Evolutionary conservation across 1,284 basidiomycete species (phyloP), one percentile per base, ranked within the genome.

Genomic region (Cerioporus squamosus): DNA sequence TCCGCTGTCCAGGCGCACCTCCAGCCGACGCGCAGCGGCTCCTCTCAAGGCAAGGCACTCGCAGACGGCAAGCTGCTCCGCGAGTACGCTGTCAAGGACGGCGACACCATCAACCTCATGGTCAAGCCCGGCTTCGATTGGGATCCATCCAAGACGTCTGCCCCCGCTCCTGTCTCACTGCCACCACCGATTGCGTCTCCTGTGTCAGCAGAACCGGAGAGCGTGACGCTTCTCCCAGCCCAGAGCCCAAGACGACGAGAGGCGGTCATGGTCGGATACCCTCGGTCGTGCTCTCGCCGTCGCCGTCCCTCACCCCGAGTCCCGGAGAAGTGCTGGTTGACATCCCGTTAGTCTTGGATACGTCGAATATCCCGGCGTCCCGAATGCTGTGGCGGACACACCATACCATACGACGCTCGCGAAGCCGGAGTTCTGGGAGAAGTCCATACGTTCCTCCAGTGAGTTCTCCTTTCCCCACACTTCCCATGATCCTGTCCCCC

Each of bases 41-140:
- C 7, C 79, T 9, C 81, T 96, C 57, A 97, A 95, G 75, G 95
- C 57, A 98, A 98, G 74, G 94, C 91, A 0, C 83, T 97, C 61
- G 87, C 85, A 23, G 95, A 97, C 76, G 79, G 76, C 40, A 95
- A 95, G 72, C 83, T 98, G 6, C 77, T 97, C 43, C 88, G 90
- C 70, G 95, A 97, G 72, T 98, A 97, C 77, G 84, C 79, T 65
- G 81, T 96, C 66, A 85, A 87, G 67, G 83, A 88, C 67, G 91
- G 90, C 15, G 87, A 91, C 61, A 89, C 86, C 24, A 78, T 97
- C 65, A 94, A 90, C 72, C 79, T 98, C 47, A 88, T 95, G 79
- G 76, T 93, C 70, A 95, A 94, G 71, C 85, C 92, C 3, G 88
- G 88, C 29, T 80, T 82, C 61, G 78, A 83, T 31, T 90, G 88